phyloP scores from a whole-genome alignment of 495 filamentous ascomycete genomes.

The Symbiotaphrina buchneri region DNA sequence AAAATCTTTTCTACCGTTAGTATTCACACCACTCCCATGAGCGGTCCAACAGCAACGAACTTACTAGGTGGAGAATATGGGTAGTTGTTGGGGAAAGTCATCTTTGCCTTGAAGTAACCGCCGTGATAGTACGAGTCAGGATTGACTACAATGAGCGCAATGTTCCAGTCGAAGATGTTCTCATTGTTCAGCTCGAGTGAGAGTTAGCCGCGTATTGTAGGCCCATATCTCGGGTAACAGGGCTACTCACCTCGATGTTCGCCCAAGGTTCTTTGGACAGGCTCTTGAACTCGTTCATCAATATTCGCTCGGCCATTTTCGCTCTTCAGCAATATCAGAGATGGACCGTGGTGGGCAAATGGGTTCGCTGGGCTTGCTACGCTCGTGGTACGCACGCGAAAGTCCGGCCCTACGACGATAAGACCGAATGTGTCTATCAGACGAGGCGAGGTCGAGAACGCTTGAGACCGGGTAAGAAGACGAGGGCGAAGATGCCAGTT shows the following conservation, averaged over 20 bases:
- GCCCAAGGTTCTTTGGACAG: constrained; percentile 83
- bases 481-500: too few species aligned
- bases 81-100: constrained; percentile 79
- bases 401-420: too few species aligned
- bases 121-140: constrained; percentile 77
- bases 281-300: constrained; percentile 75
- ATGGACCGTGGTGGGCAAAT: background rate
- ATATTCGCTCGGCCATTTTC: constrained; percentile 41
- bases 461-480: too few species aligned
- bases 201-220: constrained; percentile 4
- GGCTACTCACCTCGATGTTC: constrained; percentile 46
- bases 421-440: too few species aligned
- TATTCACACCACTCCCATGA: too few species aligned
- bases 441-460: too few species aligned
- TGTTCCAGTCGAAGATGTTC: constrained; percentile 66
- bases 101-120: constrained; percentile 74
- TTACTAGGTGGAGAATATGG: constrained; percentile 64
- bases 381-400: too few species aligned
- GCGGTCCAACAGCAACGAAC: constrained; percentile 3
- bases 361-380: background rate
- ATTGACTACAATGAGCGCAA: constrained; percentile 83
- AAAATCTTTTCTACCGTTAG: constrained; percentile 56
- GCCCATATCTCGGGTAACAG: constrained; percentile 1
- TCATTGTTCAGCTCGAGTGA: constrained; percentile 35
- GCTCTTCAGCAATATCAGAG: too few species aligned